A percentile compares a stretch with the other conserved stretches of the same genome.
Evolutionary conservation across 164 flowering plant genomes (phyloP).

Genomic region (Aristolochia fimbriata): DNA sequence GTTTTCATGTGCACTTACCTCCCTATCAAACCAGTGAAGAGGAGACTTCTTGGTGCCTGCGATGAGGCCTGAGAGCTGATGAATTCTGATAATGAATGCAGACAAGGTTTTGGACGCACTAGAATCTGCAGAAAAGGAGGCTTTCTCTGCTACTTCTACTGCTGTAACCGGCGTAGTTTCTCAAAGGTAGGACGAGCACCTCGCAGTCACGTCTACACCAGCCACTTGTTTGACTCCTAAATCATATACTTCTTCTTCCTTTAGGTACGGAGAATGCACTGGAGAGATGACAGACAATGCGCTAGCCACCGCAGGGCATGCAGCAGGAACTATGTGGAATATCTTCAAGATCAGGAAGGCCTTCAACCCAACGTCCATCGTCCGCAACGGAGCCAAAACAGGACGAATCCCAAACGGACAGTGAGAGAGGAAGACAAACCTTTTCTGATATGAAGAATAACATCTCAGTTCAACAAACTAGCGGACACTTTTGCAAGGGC

Average conservation of each 20-base stretch:
- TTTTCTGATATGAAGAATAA: too few species aligned
- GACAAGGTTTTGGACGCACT: constrained; percentile 64
- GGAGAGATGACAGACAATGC: constrained; percentile 73
- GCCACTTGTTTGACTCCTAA: background rate
- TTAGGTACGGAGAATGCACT: constrained; percentile 73
- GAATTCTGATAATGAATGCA: constrained; percentile 4
- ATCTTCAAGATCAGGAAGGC: constrained; percentile 71
- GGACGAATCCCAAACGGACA: constrained; percentile 17
- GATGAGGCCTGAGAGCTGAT: too few species aligned
- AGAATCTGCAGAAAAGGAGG: constrained; percentile 77
- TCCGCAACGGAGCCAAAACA: constrained; percentile 29
- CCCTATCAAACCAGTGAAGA: too few species aligned
- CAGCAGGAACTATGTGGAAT: constrained; percentile 68
- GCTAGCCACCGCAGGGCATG: constrained; percentile 81
- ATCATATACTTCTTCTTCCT: background rate
- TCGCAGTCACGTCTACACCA: too few species aligned
- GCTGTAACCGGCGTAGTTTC: constrained; percentile 51
- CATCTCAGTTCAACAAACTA: background rate
- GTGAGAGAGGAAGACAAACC: too few species aligned
- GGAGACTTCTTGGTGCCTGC: too few species aligned
- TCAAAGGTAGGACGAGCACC: constrained; percentile 30
- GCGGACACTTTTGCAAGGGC: background rate
- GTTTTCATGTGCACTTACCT: too few species aligned
- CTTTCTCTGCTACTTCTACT: constrained; percentile 55
- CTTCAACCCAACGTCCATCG: constrained; percentile 47